phyloP scores from a whole-genome alignment of 768 basidiomycete species.

The Rhizopogon roseolus region DNA sequence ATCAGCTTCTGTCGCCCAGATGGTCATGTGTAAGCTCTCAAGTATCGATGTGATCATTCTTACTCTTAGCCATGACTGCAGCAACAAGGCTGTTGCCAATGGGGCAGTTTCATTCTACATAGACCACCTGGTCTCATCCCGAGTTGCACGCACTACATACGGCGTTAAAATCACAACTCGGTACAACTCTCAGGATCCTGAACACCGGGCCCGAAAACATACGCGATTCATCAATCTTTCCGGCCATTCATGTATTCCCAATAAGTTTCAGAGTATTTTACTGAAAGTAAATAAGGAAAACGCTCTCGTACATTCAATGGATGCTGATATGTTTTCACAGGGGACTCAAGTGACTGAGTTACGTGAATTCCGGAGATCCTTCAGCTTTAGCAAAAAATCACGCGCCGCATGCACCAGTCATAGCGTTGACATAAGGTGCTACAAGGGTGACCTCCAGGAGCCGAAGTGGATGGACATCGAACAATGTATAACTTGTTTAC shows the following conservation, averaged over 20 bases:
- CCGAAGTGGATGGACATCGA: conserved; percentile 6
- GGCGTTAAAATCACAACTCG: conserved; percentile 17
- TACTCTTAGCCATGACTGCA: background rate
- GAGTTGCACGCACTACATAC: conserved; percentile 38
- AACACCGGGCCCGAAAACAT: conserved; percentile 30
- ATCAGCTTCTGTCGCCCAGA: conserved; percentile 43
- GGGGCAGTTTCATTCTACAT: conserved; percentile 37
- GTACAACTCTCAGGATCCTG: conserved; percentile 25
- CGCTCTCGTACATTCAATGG: background rate
- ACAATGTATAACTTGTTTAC: background rate
- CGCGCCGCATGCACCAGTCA: background rate
- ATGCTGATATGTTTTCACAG: conserved; percentile 10
- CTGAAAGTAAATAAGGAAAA: conserved; percentile 21
- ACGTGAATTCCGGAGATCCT: conserved; percentile 3
- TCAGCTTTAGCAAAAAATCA: background rate
- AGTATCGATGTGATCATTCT: too few species aligned
- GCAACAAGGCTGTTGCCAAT: conserved; percentile 36
- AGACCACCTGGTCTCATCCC: conserved; percentile 41
- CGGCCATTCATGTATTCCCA: conserved; percentile 26
- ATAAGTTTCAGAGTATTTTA: conserved; percentile 34
- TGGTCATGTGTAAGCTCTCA: conserved; percentile 39
- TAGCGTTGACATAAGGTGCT: background rate
- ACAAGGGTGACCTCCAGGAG: conserved; percentile 3
- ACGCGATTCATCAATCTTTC: conserved; percentile 15
- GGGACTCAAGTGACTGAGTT: conserved; percentile 13